These are phyloP conservation scores for Balamuthia mandrillaris DNA, from an alignment of 208 protist genomes.

Conservation along the genomic window DNA sequence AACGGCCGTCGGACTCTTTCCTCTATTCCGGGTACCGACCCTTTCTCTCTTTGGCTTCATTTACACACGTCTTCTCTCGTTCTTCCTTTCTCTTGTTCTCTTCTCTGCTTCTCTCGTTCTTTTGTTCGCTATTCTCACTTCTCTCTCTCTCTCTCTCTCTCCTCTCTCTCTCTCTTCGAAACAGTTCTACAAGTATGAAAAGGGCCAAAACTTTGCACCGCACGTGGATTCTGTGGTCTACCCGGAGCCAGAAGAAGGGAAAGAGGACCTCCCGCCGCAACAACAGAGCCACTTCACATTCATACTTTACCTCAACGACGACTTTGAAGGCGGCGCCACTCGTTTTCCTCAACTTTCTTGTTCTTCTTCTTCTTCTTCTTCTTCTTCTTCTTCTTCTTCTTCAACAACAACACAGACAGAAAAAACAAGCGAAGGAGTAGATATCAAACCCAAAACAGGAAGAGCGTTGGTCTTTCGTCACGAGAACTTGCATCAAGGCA, in stretches of 20 bases:
- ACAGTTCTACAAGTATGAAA: background rate
- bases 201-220: background rate
- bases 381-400: no score
- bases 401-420: no score
- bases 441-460: no score
- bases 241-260: background rate
- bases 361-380: no score
- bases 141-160: no score
- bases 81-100: background rate
- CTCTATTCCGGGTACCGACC: no score
- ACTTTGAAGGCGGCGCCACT: background rate
- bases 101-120: background rate
- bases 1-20: background rate
- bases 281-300: background rate
- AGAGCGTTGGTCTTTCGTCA: no score
- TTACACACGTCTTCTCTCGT: background rate
- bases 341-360: no score
- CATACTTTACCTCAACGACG: background rate
- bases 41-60: no score
- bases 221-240: background rate
- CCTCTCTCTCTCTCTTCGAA: no score
- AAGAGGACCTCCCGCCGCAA: background rate
- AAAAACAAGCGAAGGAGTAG: no score
- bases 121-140: background rate
- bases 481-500: no score